Percentiles rank a stretch among this genome's conserved stretches.
Conservation (phyloP, 352 stramenopile species). For the Phytophthora cryptogea region DNA sequence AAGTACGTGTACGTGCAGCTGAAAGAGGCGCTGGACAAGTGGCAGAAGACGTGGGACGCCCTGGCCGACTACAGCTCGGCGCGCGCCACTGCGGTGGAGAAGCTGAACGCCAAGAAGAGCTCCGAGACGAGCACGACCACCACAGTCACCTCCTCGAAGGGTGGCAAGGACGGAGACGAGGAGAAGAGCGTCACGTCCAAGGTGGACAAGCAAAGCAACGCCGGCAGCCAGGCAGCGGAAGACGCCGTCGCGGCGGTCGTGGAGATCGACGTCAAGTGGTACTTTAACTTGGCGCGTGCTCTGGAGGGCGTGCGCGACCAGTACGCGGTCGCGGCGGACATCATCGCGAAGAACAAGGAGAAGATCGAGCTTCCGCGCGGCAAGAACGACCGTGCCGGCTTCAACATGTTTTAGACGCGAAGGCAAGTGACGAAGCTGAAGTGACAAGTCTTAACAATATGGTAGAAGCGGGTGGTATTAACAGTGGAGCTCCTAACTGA, state of each 20-base stretch:
- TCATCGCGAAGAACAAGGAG: slow-evolving; percentile 79
- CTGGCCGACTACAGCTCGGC: slow-evolving; percentile 74
- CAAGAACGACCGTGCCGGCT: slow-evolving; percentile 64
- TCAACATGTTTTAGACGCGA: slow-evolving; percentile 78
- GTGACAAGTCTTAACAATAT: not conserved
- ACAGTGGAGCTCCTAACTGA: not conserved
- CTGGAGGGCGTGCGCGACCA: slow-evolving; percentile 79
- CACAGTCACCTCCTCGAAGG: slow-evolving; percentile 58
- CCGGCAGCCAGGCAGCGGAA: slow-evolving; percentile 36
- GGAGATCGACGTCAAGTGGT: slow-evolving; percentile 86
- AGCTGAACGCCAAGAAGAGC: slow-evolving; percentile 66
- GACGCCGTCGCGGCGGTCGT: slow-evolving; percentile 74
- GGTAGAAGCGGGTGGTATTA: not conserved
- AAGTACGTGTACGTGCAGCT: slow-evolving; percentile 73
- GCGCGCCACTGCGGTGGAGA: slow-evolving; percentile 68
- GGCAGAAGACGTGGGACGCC: slow-evolving; percentile 80
- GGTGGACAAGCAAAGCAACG: slow-evolving; percentile 60
- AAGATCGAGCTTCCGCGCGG: slow-evolving; percentile 81
- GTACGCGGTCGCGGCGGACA: slow-evolving; percentile 73
- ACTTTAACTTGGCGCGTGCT: slow-evolving; percentile 69
- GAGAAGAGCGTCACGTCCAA: slow-evolving; percentile 67
- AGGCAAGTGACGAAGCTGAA: not conserved
- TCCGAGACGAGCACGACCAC: slow-evolving; percentile 65
- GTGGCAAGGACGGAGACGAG: slow-evolving; percentile 72
- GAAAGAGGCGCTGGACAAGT: slow-evolving; percentile 64